phyloP scores from a whole-genome alignment of 108 stramenopile genomes.

The Seminavis robusta region DNA sequence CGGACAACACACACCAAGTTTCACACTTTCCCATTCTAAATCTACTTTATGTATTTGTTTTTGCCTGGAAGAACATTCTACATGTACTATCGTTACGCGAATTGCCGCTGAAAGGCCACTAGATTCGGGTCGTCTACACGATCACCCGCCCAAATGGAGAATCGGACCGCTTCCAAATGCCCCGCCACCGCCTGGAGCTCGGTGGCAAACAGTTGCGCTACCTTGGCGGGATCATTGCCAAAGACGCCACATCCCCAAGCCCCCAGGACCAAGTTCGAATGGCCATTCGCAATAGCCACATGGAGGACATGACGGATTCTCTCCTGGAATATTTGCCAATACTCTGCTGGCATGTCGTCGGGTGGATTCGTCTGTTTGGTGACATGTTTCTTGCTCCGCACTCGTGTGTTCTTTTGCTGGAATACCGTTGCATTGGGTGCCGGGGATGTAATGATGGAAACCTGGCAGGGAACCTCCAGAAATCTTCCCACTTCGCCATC shows the following conservation, averaged over 20 bases:
- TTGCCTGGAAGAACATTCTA: no score
- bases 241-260: conserved; percentile 65
- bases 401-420: background rate
- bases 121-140: no score
- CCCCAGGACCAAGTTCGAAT: conserved; percentile 34
- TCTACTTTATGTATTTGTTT: no score
- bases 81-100: no score
- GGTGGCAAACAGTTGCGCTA: conserved; percentile 10
- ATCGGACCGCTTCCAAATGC: no score
- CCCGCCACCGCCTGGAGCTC: no score
- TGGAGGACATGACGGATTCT: conserved; percentile 3
- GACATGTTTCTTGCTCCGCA: background rate
- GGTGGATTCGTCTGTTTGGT: background rate
- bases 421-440: background rate
- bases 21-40: no score
- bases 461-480: background rate
- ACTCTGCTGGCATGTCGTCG: conserved; percentile 1
- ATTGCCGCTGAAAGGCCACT: no score
- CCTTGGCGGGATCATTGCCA: conserved; percentile 51
- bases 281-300: conserved; percentile 4
- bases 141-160: no score
- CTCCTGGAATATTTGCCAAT: conserved; percentile 1
- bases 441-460: background rate
- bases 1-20: no score
- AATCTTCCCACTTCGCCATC: background rate